These are phyloP conservation scores for Stenocarpella maydis DNA, from an alignment of 2,329 filamentous ascomycete genomes.

Conservation along the genomic window DNA sequence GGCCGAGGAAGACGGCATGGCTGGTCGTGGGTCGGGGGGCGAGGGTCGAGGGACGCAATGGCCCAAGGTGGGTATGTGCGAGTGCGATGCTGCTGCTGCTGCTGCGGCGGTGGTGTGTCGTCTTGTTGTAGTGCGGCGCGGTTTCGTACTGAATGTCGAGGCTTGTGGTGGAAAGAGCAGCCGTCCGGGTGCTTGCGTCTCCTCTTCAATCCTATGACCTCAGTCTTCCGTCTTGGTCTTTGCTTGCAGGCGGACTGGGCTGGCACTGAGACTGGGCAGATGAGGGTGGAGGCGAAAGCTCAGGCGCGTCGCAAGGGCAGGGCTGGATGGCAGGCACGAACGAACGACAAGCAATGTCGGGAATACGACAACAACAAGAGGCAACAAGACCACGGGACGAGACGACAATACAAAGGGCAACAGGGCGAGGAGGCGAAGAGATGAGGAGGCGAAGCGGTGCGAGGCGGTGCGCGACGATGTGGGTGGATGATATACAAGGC, in stretches of 20 bases:
- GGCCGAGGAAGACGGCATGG: slow-evolving; percentile 42
- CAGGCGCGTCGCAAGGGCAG: neutral
- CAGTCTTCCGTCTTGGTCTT: neutral
- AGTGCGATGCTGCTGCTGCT: neutral
- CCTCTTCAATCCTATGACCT: neutral
- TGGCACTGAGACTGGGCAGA: neutral
- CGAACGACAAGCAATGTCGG: neutral
- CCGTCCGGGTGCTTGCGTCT: neutral
- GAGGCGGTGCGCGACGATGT: neutral
- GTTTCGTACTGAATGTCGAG: neutral
- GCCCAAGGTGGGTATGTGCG: slow-evolving; percentile 14
- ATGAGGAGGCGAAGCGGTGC: neutral
- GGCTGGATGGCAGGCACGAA: neutral
- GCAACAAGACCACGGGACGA: neutral
- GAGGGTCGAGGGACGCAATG: slow-evolving; percentile 1
- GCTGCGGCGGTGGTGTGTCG: neutral
- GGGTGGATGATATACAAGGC: slow-evolving; percentile 4
- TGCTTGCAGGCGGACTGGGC: neutral
- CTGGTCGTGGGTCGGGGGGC: slow-evolving; percentile 10
- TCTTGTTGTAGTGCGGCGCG: neutral
- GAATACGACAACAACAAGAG: neutral
- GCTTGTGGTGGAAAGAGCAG: neutral
- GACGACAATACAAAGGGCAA: neutral
- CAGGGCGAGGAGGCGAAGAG: too few species aligned
- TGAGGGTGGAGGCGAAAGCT: neutral